Percentiles rank a stretch among this genome's conserved stretches.
Evolutionary conservation across 495 filamentous ascomycete species (phyloP).

Genomic region (Parathielavia hyrcaniae): DNA sequence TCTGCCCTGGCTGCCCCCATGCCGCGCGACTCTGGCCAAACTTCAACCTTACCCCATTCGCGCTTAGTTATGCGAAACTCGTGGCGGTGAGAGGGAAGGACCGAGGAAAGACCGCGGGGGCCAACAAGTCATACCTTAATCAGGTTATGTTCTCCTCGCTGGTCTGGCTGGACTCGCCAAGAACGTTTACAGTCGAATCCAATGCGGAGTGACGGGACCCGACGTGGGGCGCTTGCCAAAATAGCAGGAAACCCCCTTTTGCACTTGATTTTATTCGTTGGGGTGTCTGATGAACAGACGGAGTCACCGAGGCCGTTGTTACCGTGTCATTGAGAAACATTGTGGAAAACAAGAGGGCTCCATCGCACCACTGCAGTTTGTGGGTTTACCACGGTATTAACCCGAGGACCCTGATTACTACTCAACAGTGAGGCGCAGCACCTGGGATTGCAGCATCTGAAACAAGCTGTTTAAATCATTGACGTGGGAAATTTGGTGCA

Average conservation of each 20-base stretch:
- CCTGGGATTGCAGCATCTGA: slow-evolving; percentile 19
- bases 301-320: neutral
- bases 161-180: no score
- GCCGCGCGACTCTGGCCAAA: no score
- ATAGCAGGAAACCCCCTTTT: neutral
- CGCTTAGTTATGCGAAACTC: no score
- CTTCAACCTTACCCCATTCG: no score
- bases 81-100: neutral
- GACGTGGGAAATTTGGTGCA: neutral
- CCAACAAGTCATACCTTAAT: neutral
- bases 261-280: neutral
- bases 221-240: neutral
- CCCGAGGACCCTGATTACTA: no score
- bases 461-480: slow-evolving; percentile 19
- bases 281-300: neutral
- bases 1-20: no score
- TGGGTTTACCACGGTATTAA: neutral
- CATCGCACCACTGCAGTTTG: neutral
- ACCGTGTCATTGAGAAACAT: neutral
- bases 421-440: slow-evolving; percentile 15
- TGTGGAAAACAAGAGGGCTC: neutral
- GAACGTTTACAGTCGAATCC: no score
- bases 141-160: neutral
- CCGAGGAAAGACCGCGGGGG: slow-evolving; percentile 10
- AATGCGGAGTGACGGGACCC: no score